Conservation (phyloP, 148 eudicot species). For the Pharnaceum exiguum region DNA sequence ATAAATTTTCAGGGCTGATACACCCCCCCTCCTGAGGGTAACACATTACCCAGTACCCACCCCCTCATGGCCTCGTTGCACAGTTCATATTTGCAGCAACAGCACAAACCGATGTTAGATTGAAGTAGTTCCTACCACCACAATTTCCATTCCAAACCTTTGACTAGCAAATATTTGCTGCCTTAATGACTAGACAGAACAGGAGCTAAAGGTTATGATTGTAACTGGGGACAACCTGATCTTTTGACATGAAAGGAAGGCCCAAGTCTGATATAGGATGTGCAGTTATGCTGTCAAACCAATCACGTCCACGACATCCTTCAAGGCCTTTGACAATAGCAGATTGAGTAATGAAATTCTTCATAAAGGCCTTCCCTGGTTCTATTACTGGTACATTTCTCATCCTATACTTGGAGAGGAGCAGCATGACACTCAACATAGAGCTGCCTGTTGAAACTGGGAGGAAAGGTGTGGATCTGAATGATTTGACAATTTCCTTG, state of each 20-base stretch:
- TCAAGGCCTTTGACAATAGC: conserved; percentile 76
- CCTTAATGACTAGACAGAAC: no score
- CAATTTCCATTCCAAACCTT: no score
- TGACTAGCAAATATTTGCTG: no score
- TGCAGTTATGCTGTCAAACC: conserved; percentile 76
- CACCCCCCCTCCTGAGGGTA: no score
- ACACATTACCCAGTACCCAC: no score
- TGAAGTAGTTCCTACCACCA: no score
- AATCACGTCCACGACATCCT: conserved; percentile 77
- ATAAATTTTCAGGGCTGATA: no score
- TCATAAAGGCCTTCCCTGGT: conserved; percentile 54
- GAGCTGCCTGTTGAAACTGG: conserved; percentile 78
- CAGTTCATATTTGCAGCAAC: no score
- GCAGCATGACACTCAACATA: conserved; percentile 76
- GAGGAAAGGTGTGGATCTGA: conserved; percentile 75
- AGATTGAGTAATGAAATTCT: conserved; percentile 89
- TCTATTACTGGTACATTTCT: conserved; percentile 90
- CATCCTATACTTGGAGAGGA: conserved; percentile 84
- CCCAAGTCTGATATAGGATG: conserved; percentile 70
- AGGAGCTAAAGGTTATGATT: no score
- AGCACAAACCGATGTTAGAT: no score
- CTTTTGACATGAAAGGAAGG: conserved; percentile 80
- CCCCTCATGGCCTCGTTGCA: no score
- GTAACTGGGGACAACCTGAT: conserved; percentile 32
- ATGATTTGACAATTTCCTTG: conserved; percentile 56